Percentiles rank a stretch among this genome's conserved stretches.
Conservation (phyloP, 345 rosid genomes). For the Trapa bicornis region DNA sequence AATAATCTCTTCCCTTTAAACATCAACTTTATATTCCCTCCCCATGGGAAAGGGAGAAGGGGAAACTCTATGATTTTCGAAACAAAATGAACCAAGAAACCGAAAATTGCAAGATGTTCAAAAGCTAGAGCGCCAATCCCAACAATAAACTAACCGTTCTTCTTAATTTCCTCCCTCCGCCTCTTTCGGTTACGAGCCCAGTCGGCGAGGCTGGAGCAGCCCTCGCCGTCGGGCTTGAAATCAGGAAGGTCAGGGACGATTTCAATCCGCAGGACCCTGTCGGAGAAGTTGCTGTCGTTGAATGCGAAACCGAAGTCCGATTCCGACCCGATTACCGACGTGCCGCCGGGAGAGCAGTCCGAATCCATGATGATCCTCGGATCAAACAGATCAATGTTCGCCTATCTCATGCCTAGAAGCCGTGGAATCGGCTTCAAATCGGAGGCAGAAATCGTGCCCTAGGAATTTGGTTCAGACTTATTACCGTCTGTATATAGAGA, state of each 20-base stretch:
- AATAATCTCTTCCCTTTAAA: neutral
- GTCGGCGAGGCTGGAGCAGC: conserved; percentile 42
- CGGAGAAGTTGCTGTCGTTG: conserved; percentile 70
- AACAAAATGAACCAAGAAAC: neutral
- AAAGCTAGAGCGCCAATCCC: neutral
- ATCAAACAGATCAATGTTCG: conserved; percentile 31
- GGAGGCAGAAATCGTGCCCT: neutral
- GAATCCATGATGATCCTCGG: conserved; percentile 32
- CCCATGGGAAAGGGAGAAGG: neutral
- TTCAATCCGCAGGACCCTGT: conserved; percentile 59
- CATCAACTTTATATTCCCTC: neutral
- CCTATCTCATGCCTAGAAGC: conserved; percentile 20
- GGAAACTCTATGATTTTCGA: neutral
- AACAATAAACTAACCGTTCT: conserved; percentile 11
- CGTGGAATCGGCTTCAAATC: neutral
- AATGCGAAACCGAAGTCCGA: conserved; percentile 68
- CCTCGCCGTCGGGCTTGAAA: conserved; percentile 31
- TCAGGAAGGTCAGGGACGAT: conserved; percentile 36
- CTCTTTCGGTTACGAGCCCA: conserved; percentile 69
- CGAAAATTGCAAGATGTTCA: neutral
- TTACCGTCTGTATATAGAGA: conserved; percentile 2
- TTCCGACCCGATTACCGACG: conserved; percentile 14
- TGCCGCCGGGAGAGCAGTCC: conserved; percentile 20
- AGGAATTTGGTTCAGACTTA: neutral
- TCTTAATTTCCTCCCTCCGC: conserved; percentile 44